Base-by-base conservation (phyloP, 2,329 filamentous ascomycete species). In the Plectosphaerella cucumerina region DNA sequence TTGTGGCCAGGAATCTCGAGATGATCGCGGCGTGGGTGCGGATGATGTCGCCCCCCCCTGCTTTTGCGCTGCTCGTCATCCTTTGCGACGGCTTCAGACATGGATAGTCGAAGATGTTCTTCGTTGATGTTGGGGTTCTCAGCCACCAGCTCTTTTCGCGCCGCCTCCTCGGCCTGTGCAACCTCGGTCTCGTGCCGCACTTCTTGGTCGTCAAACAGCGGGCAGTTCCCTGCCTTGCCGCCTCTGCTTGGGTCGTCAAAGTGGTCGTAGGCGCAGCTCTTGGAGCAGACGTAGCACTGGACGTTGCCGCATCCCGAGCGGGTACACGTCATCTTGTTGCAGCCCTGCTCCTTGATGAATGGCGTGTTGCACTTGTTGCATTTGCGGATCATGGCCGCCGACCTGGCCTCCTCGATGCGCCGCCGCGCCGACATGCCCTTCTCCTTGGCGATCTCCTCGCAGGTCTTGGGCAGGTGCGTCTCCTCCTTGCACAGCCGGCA, bases 361-460 rank as follows among this genome's bases (percentile, higher is more conserved):
- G 85, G 82, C n/a, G 82, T 80, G n/a, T 76, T 72, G 68, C 81
- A 84, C 57, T 77, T 77, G 59, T 89, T 90, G 73, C 90, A 96
- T 23, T 74, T 82, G 18, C 90, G 81, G 49, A 95, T 87, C 58
- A 95, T 61, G 2, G 90, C 90, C 15, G 80, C 77, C 3, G 87
- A 90, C 87, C 92, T 93, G 18, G 89, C 90, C 64, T 96, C 90
- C 65, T 96, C 90, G 26, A 95, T 81, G 4, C 74, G 67, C 56
- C 86, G 87, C 15, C 87, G 81, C 17, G 80, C 74, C 4, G 78
- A 77, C 8, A 84, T 63, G 1, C 84, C 82, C 37, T 76, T 77
- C 2, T 89, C 83, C 18, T 67, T 72, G 39, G 77, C 78, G 35
- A 75, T 78, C 61, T 94, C 86, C 33, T 83, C 78, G 59, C 90